Evolutionary conservation across 192 early-diverging fungal species (phyloP).

Genomic region (Coemansia sp.): DNA sequence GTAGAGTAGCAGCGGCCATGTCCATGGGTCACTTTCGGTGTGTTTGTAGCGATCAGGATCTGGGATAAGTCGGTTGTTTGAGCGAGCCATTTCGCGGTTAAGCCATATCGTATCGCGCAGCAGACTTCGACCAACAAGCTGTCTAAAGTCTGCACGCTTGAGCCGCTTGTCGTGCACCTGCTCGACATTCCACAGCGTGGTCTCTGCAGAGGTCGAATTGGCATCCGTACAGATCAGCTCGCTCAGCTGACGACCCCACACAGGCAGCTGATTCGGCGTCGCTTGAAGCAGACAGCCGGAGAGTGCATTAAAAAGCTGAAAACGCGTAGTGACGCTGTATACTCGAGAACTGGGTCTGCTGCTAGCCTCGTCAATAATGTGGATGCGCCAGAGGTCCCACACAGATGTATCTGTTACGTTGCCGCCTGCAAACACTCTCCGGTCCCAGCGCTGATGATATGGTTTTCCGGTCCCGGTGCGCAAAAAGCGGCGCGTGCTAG

Average conservation of each 20-base stretch:
- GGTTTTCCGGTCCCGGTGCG: conserved; percentile 15
- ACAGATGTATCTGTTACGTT: conserved; percentile 16
- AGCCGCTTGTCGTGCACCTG: conserved; percentile 25
- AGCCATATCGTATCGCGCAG: conserved; percentile 54
- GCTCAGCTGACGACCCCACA: conserved; percentile 78
- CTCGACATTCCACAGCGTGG: conserved; percentile 54
- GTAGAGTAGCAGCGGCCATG: conserved; percentile 82
- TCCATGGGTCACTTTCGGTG: conserved; percentile 61
- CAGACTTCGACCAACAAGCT: conserved; percentile 13
- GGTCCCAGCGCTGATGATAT: conserved; percentile 12
- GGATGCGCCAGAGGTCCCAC: conserved; percentile 59
- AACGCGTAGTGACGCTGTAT: conserved; percentile 54
- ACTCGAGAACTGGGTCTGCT: conserved; percentile 47
- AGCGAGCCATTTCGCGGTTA: conserved; percentile 57
- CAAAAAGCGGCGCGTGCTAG: conserved; percentile 51
- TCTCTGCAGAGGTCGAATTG: conserved; percentile 35
- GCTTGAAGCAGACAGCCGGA: conserved; percentile 78
- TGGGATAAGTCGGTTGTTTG: conserved; percentile 42
- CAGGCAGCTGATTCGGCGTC: conserved; percentile 66
- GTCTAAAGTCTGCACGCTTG: conserved; percentile 13
- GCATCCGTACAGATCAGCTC: conserved; percentile 90
- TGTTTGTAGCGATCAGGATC: conserved; percentile 52
- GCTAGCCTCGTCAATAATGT: conserved; percentile 43
- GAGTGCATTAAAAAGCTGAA: conserved; percentile 66
- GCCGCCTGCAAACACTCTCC: conserved; percentile 26